Base-by-base conservation (phyloP, 768 basidiomycete species). In the Suillus subaureus region DNA sequence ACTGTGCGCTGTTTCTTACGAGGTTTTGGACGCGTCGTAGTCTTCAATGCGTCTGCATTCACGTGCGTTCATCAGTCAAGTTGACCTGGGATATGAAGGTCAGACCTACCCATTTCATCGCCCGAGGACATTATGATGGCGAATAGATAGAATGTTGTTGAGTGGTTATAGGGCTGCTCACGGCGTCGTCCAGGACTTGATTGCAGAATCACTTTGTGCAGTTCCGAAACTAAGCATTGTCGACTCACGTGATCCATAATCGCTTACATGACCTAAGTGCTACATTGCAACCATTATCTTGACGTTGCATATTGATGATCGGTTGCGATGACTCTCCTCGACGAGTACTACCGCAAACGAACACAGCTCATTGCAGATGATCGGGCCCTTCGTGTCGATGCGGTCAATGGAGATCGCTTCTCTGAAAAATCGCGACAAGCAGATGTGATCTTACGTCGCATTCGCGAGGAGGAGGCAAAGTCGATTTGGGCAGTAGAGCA, bases 401-500 rank as follows among this genome's bases (percentile, higher is more conserved):
- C 0, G 40, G 37, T 31, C 11, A 60, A 60, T n/a, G 40, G 11
- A 28, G 40, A 28, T 7, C 58, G 26, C 26, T 60, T 60, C 18
- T 42, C 40, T 60, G 58, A 42, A 21, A 72, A 78, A 55, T 39
- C 56, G 39, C 74, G 78, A 51, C 74, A 82, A 54, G 92, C 90
- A 12, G 91, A 92, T 67, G 74, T 75, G 62, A 79, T 87, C 61
- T 72, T 89, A 40, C 80, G 89, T 26, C 73, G 74, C 33, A 83
- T 93, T 63, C 85, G 91, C 40, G 74, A 79, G 0, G 65, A 71
- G 11, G 91, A 93, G 69, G 85, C 83, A 0, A 70, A 75, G 28
- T 80, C 82, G 0, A 78, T 92, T n/a, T 92, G 91, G 91, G 80
- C 70, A 43, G 76, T 75, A 55, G 84, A 87, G 28, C 79, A 85